These are phyloP conservation scores for Kwoniella bestiolae DNA, from an alignment of 768 basidiomycete species.

Conservation along the genomic window DNA sequence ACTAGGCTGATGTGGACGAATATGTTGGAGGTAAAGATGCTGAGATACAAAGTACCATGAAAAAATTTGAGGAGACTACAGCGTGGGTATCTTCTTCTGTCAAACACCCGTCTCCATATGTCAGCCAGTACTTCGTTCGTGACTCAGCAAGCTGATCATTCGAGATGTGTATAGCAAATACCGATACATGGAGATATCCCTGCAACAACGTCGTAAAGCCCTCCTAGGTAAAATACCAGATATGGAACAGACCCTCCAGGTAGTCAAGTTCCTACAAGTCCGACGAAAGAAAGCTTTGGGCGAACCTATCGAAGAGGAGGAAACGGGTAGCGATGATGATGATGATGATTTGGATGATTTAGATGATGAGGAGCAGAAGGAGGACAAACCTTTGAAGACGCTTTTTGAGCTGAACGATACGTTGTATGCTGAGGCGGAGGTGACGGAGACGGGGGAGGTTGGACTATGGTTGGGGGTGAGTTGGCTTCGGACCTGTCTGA, in stretches of 20 bases:
- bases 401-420: slow-evolving; percentile 97
- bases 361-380: slow-evolving; percentile 59
- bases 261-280: slow-evolving; percentile 80
- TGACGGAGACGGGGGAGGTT: slow-evolving; percentile 84
- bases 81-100: too few species aligned
- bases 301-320: slow-evolving; percentile 41
- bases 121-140: too few species aligned
- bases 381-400: slow-evolving; percentile 66
- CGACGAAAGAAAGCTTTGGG: slow-evolving; percentile 66
- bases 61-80: slow-evolving; percentile 85
- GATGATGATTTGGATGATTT: slow-evolving; percentile 63
- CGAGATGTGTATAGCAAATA: slow-evolving; percentile 89
- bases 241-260: slow-evolving; percentile 85
- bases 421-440: slow-evolving; percentile 84
- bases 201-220: slow-evolving; percentile 74
- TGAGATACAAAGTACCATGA: slow-evolving; percentile 76
- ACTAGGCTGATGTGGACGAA: slow-evolving; percentile 81
- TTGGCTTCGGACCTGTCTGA: slow-evolving; percentile 28
- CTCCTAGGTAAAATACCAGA: slow-evolving; percentile 96
- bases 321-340: slow-evolving; percentile 39
- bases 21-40: slow-evolving; percentile 79
- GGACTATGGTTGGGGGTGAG: slow-evolving; percentile 94
- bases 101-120: too few species aligned
- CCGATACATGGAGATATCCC: slow-evolving; percentile 92
- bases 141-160: too few species aligned